Evolutionary conservation across 164 flowering plant species (phyloP).

Genomic region (Magnolia kwangsiensis): DNA sequence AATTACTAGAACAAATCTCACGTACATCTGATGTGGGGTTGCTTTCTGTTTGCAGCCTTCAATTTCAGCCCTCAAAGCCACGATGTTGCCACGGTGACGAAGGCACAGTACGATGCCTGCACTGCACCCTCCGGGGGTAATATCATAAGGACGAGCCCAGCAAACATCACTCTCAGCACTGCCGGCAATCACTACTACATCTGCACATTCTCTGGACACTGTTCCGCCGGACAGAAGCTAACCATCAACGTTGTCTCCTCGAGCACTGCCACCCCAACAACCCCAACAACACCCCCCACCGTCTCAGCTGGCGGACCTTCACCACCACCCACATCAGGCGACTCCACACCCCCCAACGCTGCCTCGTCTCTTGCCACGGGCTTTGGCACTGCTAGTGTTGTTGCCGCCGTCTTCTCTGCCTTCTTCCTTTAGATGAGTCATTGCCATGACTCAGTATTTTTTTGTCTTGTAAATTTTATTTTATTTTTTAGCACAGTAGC

Average conservation of each 20-base stretch:
- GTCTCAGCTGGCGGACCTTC: not conserved
- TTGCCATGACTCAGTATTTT: too few relatives aligned
- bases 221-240: not conserved
- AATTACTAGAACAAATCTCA: not conserved
- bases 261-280: not conserved
- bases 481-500: too few relatives aligned
- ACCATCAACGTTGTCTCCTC: not conserved
- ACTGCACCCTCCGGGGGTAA: not conserved
- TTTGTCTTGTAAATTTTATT: too few relatives aligned
- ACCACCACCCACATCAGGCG: not conserved
- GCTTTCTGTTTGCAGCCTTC: constrained; percentile 25
- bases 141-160: not conserved
- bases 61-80: constrained; percentile 24
- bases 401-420: not conserved
- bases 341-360: not conserved
- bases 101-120: constrained; percentile 33
- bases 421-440: constrained; percentile 6
- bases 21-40: not conserved
- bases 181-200: not conserved
- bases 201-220: not conserved
- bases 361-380: constrained; percentile 5
- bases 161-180: not conserved
- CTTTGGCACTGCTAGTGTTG: not conserved
- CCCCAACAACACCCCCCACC: not conserved
- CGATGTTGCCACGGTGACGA: constrained; percentile 28